phyloP scores from a whole-genome alignment of 2,329 filamentous ascomycete genomes.

The Clonostachys solani region DNA sequence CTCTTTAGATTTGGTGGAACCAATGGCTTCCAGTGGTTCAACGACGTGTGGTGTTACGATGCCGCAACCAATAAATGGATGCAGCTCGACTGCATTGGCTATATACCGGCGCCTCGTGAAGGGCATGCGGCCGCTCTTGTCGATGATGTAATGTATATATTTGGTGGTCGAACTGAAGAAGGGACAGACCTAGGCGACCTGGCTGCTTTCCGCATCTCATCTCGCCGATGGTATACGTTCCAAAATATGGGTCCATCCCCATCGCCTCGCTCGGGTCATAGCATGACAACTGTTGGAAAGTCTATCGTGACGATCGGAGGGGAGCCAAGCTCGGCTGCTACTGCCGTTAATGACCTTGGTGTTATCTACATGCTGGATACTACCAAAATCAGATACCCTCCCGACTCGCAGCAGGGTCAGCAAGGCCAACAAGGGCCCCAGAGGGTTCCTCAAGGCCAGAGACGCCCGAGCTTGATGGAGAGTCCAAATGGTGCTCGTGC shows the following conservation, averaged over 20 bases:
- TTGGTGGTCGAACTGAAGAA: slow-evolving; percentile 92
- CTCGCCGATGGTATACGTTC: slow-evolving; percentile 96
- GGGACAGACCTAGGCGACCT: slow-evolving; percentile 89
- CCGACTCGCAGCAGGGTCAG: slow-evolving; percentile 45
- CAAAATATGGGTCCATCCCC: slow-evolving; percentile 99
- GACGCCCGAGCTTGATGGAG: slow-evolving; percentile 38
- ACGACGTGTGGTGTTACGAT: slow-evolving; percentile 97
- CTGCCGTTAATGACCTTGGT: slow-evolving; percentile 78
- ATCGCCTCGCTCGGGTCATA: slow-evolving; percentile 89
- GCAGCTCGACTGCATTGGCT: slow-evolving; percentile 92
- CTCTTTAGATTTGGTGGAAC: slow-evolving; percentile 83
- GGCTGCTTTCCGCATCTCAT: slow-evolving; percentile 71
- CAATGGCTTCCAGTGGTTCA: slow-evolving; percentile 96
- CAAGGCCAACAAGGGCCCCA: slow-evolving; percentile 17
- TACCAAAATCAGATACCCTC: slow-evolving; percentile 92
- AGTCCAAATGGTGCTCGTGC: slow-evolving; percentile 23
- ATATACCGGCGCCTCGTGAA: slow-evolving; percentile 90
- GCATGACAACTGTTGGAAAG: slow-evolving; percentile 94
- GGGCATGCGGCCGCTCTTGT: slow-evolving; percentile 92
- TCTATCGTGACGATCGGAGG: slow-evolving; percentile 89
- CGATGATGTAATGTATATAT: slow-evolving; percentile 98
- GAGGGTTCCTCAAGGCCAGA: slow-evolving; percentile 28
- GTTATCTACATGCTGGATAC: slow-evolving; percentile 92
- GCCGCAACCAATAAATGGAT: slow-evolving; percentile 78
- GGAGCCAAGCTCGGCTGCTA: slow-evolving; percentile 84